A percentile compares a stretch with the other conserved stretches of the same genome.
Evolutionary conservation across 306 rosid species (phyloP).

Genomic region (Prunus mira): DNA sequence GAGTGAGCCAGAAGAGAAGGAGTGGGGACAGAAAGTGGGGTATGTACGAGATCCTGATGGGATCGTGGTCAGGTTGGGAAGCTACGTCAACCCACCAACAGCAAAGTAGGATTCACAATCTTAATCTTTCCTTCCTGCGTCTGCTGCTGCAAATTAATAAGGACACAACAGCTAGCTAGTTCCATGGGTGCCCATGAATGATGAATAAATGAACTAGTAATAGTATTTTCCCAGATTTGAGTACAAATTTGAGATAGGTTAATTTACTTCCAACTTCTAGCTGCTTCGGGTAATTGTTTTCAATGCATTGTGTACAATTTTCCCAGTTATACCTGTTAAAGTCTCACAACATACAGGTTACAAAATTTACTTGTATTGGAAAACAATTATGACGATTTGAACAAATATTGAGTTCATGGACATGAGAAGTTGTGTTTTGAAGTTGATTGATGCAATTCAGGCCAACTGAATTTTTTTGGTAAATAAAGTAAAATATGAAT

Average conservation of each 20-base stretch:
- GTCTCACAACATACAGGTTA: too few relatives aligned
- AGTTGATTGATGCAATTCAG: too few relatives aligned
- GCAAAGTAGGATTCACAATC: neutral
- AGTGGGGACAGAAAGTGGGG: slow-evolving; percentile 89
- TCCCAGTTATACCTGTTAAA: neutral
- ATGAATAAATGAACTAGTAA: neutral
- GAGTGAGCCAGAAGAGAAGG: slow-evolving; percentile 67
- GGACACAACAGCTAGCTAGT: too few relatives aligned
- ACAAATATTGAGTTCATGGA: too few relatives aligned
- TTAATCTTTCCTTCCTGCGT: too few relatives aligned
- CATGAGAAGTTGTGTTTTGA: too few relatives aligned
- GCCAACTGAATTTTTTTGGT: too few relatives aligned
- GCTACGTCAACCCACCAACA: slow-evolving; percentile 46
- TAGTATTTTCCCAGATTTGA: neutral
- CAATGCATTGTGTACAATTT: neutral
- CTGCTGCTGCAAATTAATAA: too few relatives aligned
- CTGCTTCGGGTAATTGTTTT: neutral
- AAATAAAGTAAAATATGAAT: too few relatives aligned
- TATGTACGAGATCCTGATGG: slow-evolving; percentile 80
- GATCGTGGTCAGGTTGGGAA: slow-evolving; percentile 71
- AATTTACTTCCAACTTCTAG: neutral
- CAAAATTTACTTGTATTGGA: too few relatives aligned
- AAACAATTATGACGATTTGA: too few relatives aligned
- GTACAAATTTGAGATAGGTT: neutral
- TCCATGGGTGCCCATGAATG: neutral